Base-by-base conservation (phyloP, 2,329 filamentous ascomycete species). In the Rosellinia necatrix region DNA sequence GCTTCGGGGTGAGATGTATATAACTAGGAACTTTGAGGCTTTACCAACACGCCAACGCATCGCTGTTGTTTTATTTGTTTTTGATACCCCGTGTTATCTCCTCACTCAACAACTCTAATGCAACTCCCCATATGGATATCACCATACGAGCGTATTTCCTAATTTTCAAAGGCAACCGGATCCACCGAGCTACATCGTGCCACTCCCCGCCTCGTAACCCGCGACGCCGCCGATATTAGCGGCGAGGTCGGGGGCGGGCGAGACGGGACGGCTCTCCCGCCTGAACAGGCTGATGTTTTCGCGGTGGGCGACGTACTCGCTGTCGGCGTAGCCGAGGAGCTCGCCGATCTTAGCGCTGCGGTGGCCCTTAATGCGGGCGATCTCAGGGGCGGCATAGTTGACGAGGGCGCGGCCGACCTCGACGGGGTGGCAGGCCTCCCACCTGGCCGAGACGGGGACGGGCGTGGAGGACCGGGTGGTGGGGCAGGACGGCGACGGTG, bases 371-470 rank as follows among this genome's bases (percentile, higher is more conserved):
- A 99, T 96, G 47, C 89, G 79, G 54, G 79, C 76, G 59, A 99
- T 92, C 74, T 99, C 93, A 1, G 81, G 78, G 1, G 90, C 86
- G n/a, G 90, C 89, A 71, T 97, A 99, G 73, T 97, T 97, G 55
- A 96, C 92, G 44, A 99, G 76, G 3, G 91, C 92, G 30, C 93
- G 81, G 0, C 94, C 94, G 17, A 97, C 90, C 68, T 97, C 94
- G 48, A 60, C 44, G n/a, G 58, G 60, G 34, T 53, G 56, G 30
- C 32, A 60, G 17, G 50, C 34, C 24, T 60, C 58, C 58, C 58
- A 61, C 8, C 49, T 56, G 6, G 40, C 29, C 8, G 60, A 43
- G 17, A 43, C 37, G n/a, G 59, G 13, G 10, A 40, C 24, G 72
- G 56, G 49, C 6, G 58, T 54, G 4, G 58, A 41, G 25, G 53